Percentiles rank a stretch among this genome's conserved stretches.
phyloP scores from a whole-genome alignment of 2,329 filamentous ascomycete genomes.

The Pyricularia sp. region DNA sequence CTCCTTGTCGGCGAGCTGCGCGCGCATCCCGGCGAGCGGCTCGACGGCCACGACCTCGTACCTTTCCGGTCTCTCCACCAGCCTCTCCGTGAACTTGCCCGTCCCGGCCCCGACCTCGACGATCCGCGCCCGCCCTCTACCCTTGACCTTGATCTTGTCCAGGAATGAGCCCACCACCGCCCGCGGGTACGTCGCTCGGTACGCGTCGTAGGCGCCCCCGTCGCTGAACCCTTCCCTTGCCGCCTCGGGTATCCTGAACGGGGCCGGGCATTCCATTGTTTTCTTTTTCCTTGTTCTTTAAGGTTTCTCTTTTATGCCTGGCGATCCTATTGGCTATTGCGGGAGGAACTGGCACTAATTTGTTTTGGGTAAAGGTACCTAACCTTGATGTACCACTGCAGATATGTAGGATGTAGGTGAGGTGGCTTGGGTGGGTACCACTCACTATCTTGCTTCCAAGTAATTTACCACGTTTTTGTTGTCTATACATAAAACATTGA shows the following conservation, averaged over 20 bases:
- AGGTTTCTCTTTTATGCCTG: too few species aligned
- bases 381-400: neutral
- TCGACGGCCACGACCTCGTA: conserved; percentile 47
- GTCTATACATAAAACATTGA: neutral
- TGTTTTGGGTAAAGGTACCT: neutral
- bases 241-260: conserved; percentile 13
- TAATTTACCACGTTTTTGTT: neutral
- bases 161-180: conserved; percentile 52
- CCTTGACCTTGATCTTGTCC: conserved; percentile 38
- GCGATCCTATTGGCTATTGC: neutral
- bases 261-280: neutral
- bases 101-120: conserved; percentile 23
- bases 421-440: neutral
- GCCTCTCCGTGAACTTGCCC: conserved; percentile 24
- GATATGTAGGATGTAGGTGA: neutral
- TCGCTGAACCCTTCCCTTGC: conserved; percentile 53
- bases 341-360: neutral
- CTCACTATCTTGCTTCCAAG: neutral
- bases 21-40: conserved; percentile 56
- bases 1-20: conserved; percentile 47
- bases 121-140: conserved; percentile 29
- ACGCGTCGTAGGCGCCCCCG: conserved; percentile 53
- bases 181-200: conserved; percentile 58
- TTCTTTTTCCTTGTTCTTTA: neutral
- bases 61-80: conserved; percentile 47